A percentile compares a stretch with the other conserved stretches of the same genome.
These are phyloP conservation scores for Aspergillus biplanus DNA, from an alignment of 495 filamentous ascomycete genomes.

Conservation along the genomic window DNA sequence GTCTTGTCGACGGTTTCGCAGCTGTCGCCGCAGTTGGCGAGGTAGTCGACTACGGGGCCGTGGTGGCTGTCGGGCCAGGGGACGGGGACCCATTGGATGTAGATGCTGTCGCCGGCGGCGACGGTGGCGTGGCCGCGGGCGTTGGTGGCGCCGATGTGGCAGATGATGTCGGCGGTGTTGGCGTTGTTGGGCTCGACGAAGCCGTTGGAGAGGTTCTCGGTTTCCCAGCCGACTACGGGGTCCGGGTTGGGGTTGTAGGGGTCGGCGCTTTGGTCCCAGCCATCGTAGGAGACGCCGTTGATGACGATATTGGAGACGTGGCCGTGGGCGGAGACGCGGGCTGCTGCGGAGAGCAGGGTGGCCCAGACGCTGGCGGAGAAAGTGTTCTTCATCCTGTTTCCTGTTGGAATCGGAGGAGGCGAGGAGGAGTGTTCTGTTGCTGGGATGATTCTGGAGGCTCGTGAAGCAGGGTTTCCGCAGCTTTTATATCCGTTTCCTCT, in stretches of 20 bases:
- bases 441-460: not conserved
- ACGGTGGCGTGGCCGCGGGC: conserved; percentile 44
- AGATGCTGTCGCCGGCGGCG: conserved; percentile 46
- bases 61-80: conserved; percentile 52
- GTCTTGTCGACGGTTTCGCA: conserved; percentile 61
- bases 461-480: not conserved
- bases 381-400: conserved; percentile 8
- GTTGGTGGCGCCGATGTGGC: conserved; percentile 48
- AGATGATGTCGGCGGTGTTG: conserved; percentile 51
- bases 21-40: conserved; percentile 63
- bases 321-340: conserved; percentile 31
- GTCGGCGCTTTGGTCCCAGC: conserved; percentile 50
- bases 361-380: not conserved
- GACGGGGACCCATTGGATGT: conserved; percentile 41
- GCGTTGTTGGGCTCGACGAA: conserved; percentile 52
- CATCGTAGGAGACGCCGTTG: conserved; percentile 34
- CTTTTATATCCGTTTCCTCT: not conserved
- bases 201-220: conserved; percentile 52
- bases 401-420: not conserved
- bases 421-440: not conserved
- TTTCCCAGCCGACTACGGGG: conserved; percentile 49
- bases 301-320: conserved; percentile 37
- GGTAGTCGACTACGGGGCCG: conserved; percentile 66
- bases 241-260: conserved; percentile 43
- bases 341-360: conserved; percentile 16